Percentiles rank a stretch among this genome's conserved stretches.
Conservation (phyloP, 2,329 filamentous ascomycete genomes). For the Ceratocystis destructans region DNA sequence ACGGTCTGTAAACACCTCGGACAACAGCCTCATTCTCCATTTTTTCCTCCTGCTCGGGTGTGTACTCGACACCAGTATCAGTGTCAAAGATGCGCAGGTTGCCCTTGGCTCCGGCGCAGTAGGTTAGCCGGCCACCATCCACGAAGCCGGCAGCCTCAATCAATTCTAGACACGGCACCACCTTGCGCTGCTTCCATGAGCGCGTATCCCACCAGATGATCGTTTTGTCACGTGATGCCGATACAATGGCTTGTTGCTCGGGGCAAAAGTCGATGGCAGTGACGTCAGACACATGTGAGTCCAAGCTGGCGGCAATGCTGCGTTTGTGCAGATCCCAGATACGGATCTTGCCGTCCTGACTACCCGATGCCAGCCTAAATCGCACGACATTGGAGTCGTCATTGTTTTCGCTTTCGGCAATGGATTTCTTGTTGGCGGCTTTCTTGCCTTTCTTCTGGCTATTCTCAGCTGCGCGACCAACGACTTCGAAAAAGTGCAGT, state of each 20-base stretch:
- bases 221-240: conserved; percentile 83
- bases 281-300: conserved; percentile 94
- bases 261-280: conserved; percentile 70
- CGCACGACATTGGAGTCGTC: conserved; percentile 32
- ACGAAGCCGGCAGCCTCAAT: conserved; percentile 76
- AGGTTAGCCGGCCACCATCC: conserved; percentile 55
- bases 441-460: conserved; percentile 28
- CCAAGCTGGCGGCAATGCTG: conserved; percentile 60
- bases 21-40: conserved; percentile 55
- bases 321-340: conserved; percentile 87
- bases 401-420: conserved; percentile 26
- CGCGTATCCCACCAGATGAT: conserved; percentile 79
- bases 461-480: conserved; percentile 33
- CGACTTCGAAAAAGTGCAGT: conserved; percentile 75
- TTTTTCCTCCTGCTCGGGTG: conserved; percentile 51
- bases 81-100: conserved; percentile 73
- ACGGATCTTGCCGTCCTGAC: conserved; percentile 82
- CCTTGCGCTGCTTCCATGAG: conserved; percentile 69
- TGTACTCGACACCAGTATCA: conserved; percentile 63
- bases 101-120: conserved; percentile 74
- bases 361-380: conserved; percentile 77
- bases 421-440: conserved; percentile 18
- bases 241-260: conserved; percentile 61
- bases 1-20: conserved; percentile 51
- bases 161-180: conserved; percentile 72